Evolutionary conservation across 2,329 filamentous ascomycete genomes (phyloP).

Genomic region (Colletotrichum gloeosporioides): DNA sequence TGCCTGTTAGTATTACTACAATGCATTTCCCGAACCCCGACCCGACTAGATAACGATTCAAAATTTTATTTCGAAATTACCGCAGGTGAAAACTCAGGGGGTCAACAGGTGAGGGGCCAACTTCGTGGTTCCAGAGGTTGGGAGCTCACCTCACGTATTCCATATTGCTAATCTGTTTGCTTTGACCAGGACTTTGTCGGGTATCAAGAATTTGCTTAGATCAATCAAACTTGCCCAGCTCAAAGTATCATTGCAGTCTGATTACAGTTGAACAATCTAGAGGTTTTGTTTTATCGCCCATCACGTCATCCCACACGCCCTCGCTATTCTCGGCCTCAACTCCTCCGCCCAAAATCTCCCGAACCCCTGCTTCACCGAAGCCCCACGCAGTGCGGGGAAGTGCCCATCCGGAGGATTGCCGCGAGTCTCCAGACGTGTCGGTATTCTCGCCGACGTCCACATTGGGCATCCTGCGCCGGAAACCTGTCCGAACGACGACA

Average conservation of each 20-base stretch:
- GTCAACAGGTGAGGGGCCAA: neutral
- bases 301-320: neutral
- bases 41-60: neutral
- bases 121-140: neutral
- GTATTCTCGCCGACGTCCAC: conserved; percentile 8
- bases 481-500: neutral
- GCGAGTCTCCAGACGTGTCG: neutral
- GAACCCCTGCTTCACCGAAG: neutral
- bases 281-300: neutral
- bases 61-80: fast-evolving
- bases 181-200: neutral
- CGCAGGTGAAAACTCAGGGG: neutral
- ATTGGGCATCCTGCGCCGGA: neutral
- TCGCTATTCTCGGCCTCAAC: neutral
- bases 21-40: neutral
- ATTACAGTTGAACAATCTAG: neutral
- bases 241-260: neutral
- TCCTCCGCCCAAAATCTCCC: neutral
- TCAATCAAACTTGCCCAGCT: neutral
- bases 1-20: neutral
- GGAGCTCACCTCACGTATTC: conserved; percentile 26
- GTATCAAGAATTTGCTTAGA: neutral
- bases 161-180: neutral
- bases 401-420: neutral
- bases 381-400: conserved; percentile 8